A percentile compares a stretch with the other conserved stretches of the same genome.
These are phyloP conservation scores for Triangularia setosa DNA, from an alignment of 2,329 filamentous ascomycete genomes.

Conservation along the genomic window DNA sequence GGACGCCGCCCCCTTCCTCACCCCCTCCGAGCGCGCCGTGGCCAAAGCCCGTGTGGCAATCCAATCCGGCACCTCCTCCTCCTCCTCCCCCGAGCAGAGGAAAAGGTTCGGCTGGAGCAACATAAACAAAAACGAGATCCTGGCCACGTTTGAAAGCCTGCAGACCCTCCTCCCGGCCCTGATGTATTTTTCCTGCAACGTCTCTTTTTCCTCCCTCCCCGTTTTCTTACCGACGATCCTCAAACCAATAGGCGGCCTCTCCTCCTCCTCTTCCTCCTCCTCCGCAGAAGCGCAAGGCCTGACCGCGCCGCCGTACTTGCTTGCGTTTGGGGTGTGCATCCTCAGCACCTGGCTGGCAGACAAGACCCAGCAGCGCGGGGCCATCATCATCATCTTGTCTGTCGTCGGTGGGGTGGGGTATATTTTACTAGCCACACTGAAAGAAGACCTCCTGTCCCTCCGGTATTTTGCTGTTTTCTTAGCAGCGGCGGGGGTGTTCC, in stretches of 20 bases:
- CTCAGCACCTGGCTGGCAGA: conserved; percentile 62
- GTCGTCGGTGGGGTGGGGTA: conserved; percentile 59
- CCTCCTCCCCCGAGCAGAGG: not conserved
- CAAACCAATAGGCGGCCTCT: too few relatives aligned
- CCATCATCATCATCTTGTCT: conserved; percentile 55
- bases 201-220: conserved; percentile 62
- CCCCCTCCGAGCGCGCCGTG: conserved; percentile 53
- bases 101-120: conserved; percentile 42
- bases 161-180: conserved; percentile 48
- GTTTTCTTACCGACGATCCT: conserved; percentile 63
- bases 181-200: conserved; percentile 60
- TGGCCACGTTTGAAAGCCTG: conserved; percentile 43
- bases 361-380: conserved; percentile 58
- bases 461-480: conserved; percentile 48
- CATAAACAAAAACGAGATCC: conserved; percentile 44
- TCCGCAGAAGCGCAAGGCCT: conserved; percentile 60
- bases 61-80: conserved; percentile 47
- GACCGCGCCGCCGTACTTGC: conserved; percentile 66
- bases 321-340: conserved; percentile 62
- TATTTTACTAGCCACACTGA: conserved; percentile 56
- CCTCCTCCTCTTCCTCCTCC: conserved; percentile 53
- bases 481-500: conserved; percentile 50
- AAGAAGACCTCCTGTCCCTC: conserved; percentile 32
- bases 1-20: conserved; percentile 50
- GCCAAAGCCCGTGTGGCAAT: conserved; percentile 50